Conservation (phyloP, 139 green algal genomes). For the Eudorina sp. region DNA sequence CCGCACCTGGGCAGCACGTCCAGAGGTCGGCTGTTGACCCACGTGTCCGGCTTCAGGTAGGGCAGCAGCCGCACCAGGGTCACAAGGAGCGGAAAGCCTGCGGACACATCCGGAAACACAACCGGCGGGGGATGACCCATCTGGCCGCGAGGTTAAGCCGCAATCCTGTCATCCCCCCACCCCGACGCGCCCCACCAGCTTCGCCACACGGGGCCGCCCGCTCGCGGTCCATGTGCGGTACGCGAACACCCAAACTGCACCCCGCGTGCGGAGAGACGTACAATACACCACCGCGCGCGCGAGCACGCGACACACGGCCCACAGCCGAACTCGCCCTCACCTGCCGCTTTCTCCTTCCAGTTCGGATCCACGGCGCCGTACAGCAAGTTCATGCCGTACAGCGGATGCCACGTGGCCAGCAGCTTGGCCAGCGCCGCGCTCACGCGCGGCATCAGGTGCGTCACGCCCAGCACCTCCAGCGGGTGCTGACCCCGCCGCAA, state of each 20-base stretch:
- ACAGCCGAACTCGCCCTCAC: too few relatives aligned
- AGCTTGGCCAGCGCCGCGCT: slow-evolving; percentile 56
- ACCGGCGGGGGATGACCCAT: too few relatives aligned
- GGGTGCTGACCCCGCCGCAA: slow-evolving; percentile 67
- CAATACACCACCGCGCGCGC: too few relatives aligned
- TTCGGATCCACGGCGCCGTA: slow-evolving; percentile 34
- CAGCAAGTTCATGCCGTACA: slow-evolving; percentile 59
- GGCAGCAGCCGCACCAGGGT: slow-evolving; percentile 56
- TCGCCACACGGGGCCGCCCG: too few relatives aligned
- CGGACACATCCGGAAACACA: too few relatives aligned
- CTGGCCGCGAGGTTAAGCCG: too few relatives aligned
- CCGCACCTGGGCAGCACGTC: slow-evolving; percentile 64
- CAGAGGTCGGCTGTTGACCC: slow-evolving; percentile 47
- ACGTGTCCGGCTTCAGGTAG: slow-evolving; percentile 57
- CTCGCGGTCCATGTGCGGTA: too few relatives aligned
- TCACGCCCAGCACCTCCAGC: slow-evolving; percentile 70
- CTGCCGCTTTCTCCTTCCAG: slow-evolving; percentile 31
- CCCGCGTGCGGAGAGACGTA: too few relatives aligned
- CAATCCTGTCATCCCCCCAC: too few relatives aligned
- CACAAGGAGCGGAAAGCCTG: slow-evolving; percentile 26
- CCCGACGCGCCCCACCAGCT: too few relatives aligned
- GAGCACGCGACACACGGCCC: too few relatives aligned
- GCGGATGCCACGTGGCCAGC: slow-evolving; percentile 61
- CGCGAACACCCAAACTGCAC: too few relatives aligned
- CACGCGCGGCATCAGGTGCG: slow-evolving; percentile 50